Percentiles rank a stretch among this genome's conserved stretches.
Conservation (phyloP, 306 rosid species). For the Gillenia trifoliata region DNA sequence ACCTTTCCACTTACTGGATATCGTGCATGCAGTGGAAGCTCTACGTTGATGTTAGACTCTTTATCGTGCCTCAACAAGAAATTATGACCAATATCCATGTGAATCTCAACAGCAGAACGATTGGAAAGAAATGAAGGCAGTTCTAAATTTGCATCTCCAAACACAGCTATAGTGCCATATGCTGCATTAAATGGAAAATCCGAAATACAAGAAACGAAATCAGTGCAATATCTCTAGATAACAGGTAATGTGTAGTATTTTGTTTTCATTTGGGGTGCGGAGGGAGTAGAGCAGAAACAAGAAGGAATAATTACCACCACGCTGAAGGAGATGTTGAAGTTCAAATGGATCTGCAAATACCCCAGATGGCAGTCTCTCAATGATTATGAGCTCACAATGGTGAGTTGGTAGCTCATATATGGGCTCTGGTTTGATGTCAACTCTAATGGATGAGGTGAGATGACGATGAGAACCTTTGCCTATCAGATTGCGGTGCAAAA, state of each 20-base stretch:
- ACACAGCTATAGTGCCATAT: conserved; percentile 53
- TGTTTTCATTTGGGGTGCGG: not conserved
- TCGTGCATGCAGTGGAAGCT: conserved; percentile 79
- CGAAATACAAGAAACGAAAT: conserved; percentile 5
- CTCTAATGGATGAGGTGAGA: conserved; percentile 46
- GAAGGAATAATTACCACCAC: conserved; percentile 47
- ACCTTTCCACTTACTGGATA: conserved; percentile 53
- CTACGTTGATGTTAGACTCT: conserved; percentile 29
- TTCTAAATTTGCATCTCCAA: conserved; percentile 88
- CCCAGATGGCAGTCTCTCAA: conserved; percentile 75
- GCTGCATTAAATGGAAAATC: conserved; percentile 35
- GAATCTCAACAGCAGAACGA: conserved; percentile 75
- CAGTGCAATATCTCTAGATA: conserved; percentile 5
- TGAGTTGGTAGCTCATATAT: conserved; percentile 29
- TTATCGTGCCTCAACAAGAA: conserved; percentile 21
- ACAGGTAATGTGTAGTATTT: not conserved
- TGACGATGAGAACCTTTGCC: conserved; percentile 82
- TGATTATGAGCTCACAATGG: conserved; percentile 45
- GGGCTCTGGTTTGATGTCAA: conserved; percentile 26
- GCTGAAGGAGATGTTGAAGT: conserved; percentile 70
- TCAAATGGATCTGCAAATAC: conserved; percentile 88
- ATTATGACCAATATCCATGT: conserved; percentile 44
- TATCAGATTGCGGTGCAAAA: conserved; percentile 40
- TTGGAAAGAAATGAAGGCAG: conserved; percentile 75
- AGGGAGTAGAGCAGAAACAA: not conserved